Conservation (phyloP, 176 grass and related monocot genomes). For the Metroxylon sagu region DNA sequence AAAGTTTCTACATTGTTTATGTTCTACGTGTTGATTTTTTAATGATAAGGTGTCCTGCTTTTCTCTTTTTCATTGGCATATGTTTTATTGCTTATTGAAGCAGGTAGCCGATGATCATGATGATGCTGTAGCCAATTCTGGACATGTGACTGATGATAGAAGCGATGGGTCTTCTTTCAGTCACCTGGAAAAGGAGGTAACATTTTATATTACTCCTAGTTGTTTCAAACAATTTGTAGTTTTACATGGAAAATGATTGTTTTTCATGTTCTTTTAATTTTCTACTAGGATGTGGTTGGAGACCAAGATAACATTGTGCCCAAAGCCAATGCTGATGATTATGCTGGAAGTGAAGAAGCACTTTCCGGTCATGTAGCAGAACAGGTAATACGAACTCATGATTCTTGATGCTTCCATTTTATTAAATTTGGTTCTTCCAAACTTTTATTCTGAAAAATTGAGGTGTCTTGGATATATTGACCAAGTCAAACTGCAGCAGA, state of each 20-base stretch:
- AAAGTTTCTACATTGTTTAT: no score
- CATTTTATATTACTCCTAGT: neutral
- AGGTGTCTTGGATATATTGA: no score
- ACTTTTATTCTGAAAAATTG: no score
- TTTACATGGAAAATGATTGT: no score
- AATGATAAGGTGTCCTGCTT: no score
- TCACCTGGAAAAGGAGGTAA: constrained; percentile 26
- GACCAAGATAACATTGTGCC: constrained; percentile 8
- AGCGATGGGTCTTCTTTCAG: constrained; percentile 24
- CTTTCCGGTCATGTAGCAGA: constrained; percentile 20
- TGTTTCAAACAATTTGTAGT: no score
- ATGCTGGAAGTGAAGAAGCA: constrained; percentile 12
- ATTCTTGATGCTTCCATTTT: neutral
- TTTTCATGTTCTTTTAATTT: constrained; percentile 4
- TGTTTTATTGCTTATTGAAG: neutral
- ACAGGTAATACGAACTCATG: constrained; percentile 23
- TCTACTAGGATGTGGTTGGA: constrained; percentile 33
- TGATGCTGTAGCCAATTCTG: constrained; percentile 15
- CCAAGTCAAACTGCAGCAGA: no score
- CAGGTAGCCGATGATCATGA: constrained; percentile 41
- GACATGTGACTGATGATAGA: constrained; percentile 29
- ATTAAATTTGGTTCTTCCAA: no score
- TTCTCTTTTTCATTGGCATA: no score
- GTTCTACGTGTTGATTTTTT: no score
- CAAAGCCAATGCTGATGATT: constrained; percentile 19